phyloP scores from a whole-genome alignment of 106 monocot species.

The Gastrodia elata region DNA sequence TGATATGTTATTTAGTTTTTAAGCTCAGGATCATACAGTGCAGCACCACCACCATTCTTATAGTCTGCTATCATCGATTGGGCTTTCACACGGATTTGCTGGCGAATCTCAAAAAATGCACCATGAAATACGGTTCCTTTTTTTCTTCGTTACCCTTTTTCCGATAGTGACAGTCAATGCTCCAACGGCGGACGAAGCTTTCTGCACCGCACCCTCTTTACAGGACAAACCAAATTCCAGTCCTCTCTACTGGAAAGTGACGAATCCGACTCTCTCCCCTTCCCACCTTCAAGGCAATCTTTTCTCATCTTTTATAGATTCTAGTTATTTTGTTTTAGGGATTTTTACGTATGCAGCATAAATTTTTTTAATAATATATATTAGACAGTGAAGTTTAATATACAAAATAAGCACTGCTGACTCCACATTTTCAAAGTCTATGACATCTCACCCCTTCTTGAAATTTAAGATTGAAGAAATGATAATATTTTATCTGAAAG shows the following conservation, averaged over 20 bases:
- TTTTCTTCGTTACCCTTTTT: background rate
- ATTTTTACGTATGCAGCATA: too few species aligned
- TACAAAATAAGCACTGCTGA: too few species aligned
- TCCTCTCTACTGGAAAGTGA: slow-evolving; percentile 73
- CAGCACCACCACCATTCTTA: too few species aligned
- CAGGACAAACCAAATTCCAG: slow-evolving; percentile 13
- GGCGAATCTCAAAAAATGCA: background rate
- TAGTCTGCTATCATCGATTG: too few species aligned
- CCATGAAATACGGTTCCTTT: background rate
- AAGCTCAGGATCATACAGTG: too few species aligned
- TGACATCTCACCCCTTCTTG: too few species aligned
- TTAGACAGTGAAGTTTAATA: too few species aligned
- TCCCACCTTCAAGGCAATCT: slow-evolving; percentile 55
- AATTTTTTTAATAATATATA: too few species aligned
- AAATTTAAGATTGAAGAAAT: too few species aligned
- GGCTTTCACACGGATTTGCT: background rate
- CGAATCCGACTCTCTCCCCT: slow-evolving; percentile 81
- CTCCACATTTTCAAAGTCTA: too few species aligned
- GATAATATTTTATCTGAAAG: too few species aligned
- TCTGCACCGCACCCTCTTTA: slow-evolving; percentile 26
- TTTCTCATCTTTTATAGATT: background rate
- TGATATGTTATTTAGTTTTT: too few species aligned
- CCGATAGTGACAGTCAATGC: background rate
- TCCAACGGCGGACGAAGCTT: slow-evolving; percentile 20
- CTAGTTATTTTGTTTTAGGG: background rate